A percentile compares a stretch with the other conserved stretches of the same genome.
phyloP scores from a whole-genome alignment of 2,329 filamentous ascomycete genomes.

The Diaporthe helianthi region DNA sequence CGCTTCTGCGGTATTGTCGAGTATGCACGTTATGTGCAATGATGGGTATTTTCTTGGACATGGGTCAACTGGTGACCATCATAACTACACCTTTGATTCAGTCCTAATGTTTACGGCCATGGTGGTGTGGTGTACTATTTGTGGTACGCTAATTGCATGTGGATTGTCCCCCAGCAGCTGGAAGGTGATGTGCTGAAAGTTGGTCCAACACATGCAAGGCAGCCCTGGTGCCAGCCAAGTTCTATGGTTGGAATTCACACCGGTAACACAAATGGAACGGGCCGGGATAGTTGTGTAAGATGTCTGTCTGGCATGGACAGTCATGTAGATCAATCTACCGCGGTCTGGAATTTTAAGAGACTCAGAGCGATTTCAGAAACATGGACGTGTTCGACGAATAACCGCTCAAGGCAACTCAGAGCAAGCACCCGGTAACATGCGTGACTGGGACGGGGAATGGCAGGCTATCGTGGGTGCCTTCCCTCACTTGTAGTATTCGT shows the following conservation, averaged over 20 bases:
- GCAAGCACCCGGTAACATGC: neutral
- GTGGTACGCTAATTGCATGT: neutral
- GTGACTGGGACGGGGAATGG: neutral
- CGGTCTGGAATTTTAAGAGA: neutral
- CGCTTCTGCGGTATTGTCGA: conserved; percentile 56
- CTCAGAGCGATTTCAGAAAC: neutral
- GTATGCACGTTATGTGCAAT: conserved; percentile 43
- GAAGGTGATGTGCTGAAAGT: neutral
- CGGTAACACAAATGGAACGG: too few species aligned
- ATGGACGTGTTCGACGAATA: neutral
- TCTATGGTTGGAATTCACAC: neutral
- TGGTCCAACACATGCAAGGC: too few species aligned
- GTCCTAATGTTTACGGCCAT: neutral
- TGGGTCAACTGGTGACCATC: neutral
- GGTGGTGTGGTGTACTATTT: neutral
- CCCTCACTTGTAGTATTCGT: neutral
- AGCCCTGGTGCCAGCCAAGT: neutral
- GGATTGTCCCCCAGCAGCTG: neutral
- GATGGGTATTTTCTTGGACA: neutral
- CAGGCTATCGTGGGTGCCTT: neutral
- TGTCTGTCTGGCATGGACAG: neutral
- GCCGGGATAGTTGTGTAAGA: neutral
- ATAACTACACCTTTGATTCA: neutral
- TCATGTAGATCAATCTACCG: too few species aligned
- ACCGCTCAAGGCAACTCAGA: neutral